Conservation (phyloP, 1,284 basidiomycete genomes). For the Papiliotrema laurentii region DNA sequence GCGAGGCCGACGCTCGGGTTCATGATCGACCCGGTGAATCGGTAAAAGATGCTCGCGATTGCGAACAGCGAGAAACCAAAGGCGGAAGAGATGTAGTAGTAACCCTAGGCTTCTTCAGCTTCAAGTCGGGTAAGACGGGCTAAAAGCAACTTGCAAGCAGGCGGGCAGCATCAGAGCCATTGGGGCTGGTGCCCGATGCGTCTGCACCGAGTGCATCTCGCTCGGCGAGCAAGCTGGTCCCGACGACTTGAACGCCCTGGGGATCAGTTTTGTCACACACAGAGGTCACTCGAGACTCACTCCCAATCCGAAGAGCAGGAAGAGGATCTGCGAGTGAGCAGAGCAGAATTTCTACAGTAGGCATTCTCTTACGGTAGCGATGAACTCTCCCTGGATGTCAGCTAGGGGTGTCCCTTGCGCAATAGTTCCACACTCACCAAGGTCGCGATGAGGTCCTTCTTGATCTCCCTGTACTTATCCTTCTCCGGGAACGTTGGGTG, state of each 20-base stretch:
- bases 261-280: background rate
- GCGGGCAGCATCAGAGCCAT: constrained; percentile 23
- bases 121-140: no score
- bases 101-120: no score
- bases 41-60: constrained; percentile 68
- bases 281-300: constrained; percentile 9
- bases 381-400: constrained; percentile 9
- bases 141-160: constrained; percentile 28
- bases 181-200: background rate
- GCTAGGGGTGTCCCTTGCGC: background rate
- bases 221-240: constrained; percentile 19
- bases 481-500: no score
- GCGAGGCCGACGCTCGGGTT: constrained; percentile 66
- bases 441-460: constrained; percentile 2
- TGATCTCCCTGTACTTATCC: no score
- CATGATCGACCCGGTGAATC: constrained; percentile 65
- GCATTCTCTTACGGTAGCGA: constrained; percentile 26
- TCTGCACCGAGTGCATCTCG: background rate
- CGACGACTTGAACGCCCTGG: constrained; percentile 26
- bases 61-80: constrained; percentile 66
- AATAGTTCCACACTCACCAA: background rate
- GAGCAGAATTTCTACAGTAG: no score
- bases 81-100: constrained; percentile 58
- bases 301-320: constrained; percentile 28
- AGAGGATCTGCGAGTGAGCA: constrained; percentile 16